These are phyloP conservation scores for Lecanoromycetidae sp. DNA, from an alignment of 2,329 filamentous ascomycete species.

Conservation along the genomic window DNA sequence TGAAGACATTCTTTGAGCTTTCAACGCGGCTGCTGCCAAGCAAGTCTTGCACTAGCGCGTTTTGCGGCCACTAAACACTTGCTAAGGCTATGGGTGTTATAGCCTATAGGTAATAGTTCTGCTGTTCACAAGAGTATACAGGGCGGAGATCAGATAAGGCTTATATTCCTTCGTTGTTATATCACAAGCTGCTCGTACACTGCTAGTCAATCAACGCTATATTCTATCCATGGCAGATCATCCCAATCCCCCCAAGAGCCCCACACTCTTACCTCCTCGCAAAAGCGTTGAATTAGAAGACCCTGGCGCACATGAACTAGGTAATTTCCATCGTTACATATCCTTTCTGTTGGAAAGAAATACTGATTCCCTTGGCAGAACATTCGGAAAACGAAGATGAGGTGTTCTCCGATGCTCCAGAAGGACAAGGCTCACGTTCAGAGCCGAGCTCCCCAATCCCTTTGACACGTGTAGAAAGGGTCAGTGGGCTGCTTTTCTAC, in stretches of 20 bases:
- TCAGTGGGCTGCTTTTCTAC: slow-evolving; percentile 21
- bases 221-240: not conserved
- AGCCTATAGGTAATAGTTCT: too few relatives aligned
- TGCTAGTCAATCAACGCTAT: not conserved
- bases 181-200: too few relatives aligned
- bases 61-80: not conserved
- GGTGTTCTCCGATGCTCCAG: slow-evolving; percentile 54
- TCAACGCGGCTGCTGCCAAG: not conserved
- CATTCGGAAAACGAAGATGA: slow-evolving; percentile 42
- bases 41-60: not conserved
- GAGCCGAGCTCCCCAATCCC: slow-evolving; percentile 39
- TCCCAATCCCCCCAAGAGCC: slow-evolving; percentile 25
- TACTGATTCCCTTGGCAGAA: slow-evolving; percentile 5
- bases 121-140: too few relatives aligned
- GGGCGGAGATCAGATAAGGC: not conserved
- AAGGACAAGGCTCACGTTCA: slow-evolving; percentile 36
- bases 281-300: slow-evolving; percentile 46
- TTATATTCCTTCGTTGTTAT: not conserved
- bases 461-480: slow-evolving; percentile 50
- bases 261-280: slow-evolving; percentile 39
- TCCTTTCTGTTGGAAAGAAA: not conserved
- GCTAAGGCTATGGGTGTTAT: too few relatives aligned
- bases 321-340: slow-evolving; percentile 27
- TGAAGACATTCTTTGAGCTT: too few relatives aligned
- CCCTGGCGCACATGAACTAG: slow-evolving; percentile 43